These are phyloP conservation scores for Colletotrichum nymphaeae DNA, from an alignment of 2,329 filamentous ascomycete species.

Conservation along the genomic window DNA sequence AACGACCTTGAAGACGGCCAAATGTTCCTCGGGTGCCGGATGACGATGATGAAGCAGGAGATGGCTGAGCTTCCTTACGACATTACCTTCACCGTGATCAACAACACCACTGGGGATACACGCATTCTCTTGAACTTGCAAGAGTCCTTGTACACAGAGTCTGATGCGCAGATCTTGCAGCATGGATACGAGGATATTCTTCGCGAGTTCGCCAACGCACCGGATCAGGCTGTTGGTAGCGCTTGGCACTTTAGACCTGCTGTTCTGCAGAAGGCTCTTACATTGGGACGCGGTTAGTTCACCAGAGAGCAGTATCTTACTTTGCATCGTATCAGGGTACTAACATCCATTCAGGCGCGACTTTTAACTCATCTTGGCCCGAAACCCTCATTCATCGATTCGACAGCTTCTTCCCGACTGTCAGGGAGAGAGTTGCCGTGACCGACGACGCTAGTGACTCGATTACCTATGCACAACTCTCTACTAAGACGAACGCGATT, in stretches of 20 bases:
- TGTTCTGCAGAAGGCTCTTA: not conserved
- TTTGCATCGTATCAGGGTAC: not conserved
- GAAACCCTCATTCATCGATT: not conserved
- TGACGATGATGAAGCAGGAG: slow-evolving; percentile 4
- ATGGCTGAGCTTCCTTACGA: not conserved
- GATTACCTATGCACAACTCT: not conserved
- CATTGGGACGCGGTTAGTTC: not conserved
- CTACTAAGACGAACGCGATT: not conserved
- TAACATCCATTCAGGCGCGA: not conserved
- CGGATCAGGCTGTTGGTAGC: not conserved
- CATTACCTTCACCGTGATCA: not conserved
- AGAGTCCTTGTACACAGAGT: not conserved
- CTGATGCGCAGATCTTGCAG: not conserved
- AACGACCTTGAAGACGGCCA: slow-evolving; percentile 39
- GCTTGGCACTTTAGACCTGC: not conserved
- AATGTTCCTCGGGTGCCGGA: not conserved
- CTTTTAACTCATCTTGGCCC: not conserved
- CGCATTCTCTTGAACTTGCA: not conserved
- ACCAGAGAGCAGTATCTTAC: not conserved
- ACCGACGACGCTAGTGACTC: not conserved
- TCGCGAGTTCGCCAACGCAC: not conserved
- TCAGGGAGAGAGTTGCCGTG: not conserved
- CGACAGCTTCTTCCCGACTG: not conserved
- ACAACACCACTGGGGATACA: not conserved
- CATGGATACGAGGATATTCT: not conserved